Percentiles rank a stretch among this genome's conserved stretches.
Conservation (phyloP, 371 early-diverging fungal species). For the Amoeboaphelidium protococcarum region DNA sequence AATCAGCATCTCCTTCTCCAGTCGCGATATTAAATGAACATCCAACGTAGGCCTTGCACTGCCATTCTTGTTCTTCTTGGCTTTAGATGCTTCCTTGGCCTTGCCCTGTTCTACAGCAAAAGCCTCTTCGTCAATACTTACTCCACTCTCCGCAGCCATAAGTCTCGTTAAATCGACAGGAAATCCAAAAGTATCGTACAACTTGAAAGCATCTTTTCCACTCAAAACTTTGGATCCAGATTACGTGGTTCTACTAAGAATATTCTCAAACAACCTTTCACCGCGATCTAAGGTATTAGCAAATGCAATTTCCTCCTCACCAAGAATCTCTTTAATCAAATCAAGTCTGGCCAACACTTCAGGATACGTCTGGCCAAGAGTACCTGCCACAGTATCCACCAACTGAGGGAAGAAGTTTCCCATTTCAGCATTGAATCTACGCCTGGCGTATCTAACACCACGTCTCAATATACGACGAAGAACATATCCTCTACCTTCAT, state of each 20-base stretch:
- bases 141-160: slow-evolving; percentile 89
- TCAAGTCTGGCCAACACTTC: slow-evolving; percentile 43
- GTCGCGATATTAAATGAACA: slow-evolving; percentile 66
- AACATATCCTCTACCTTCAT: slow-evolving; percentile 98
- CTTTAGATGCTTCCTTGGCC: slow-evolving; percentile 45
- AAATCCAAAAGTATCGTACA: slow-evolving; percentile 99
- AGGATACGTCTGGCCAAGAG: slow-evolving; percentile 48
- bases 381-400: slow-evolving; percentile 47
- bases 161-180: slow-evolving; percentile 95
- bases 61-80: slow-evolving; percentile 19
- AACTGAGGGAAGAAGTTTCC: slow-evolving; percentile 75
- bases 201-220: slow-evolving; percentile 83
- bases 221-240: slow-evolving; percentile 28
- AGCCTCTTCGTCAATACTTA: slow-evolving; percentile 57
- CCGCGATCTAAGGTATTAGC: slow-evolving; percentile 95
- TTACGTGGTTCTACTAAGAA: slow-evolving; percentile 37
- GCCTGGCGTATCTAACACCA: slow-evolving; percentile 83
- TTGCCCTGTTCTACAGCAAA: slow-evolving; percentile 54
- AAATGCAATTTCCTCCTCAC: slow-evolving; percentile 90
- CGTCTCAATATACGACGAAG: slow-evolving; percentile 93
- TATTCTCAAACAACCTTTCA: slow-evolving; percentile 69
- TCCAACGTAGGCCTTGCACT: slow-evolving; percentile 45
- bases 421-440: slow-evolving; percentile 64
- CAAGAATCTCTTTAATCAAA: slow-evolving; percentile 68
- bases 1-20: slow-evolving; percentile 39